Conservation (phyloP, 1,284 basidiomycete species). For the Rhodotorula sp. region DNA sequence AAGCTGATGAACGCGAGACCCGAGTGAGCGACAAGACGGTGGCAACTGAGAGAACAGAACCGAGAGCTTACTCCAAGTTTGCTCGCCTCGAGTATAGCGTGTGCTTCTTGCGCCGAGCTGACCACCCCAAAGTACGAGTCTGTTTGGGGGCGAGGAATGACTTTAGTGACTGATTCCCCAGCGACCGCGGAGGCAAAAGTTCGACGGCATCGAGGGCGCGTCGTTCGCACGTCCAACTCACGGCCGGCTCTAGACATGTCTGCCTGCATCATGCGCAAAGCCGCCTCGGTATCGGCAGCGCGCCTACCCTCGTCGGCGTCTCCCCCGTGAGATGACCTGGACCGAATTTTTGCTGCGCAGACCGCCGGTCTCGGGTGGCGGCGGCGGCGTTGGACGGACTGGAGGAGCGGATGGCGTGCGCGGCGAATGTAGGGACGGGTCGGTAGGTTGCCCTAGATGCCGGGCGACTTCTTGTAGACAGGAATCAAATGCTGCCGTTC, state of each 20-base stretch:
- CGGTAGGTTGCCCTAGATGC: no score
- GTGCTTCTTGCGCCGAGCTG: constrained; percentile 41
- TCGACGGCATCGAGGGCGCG: not conserved
- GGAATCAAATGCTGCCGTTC: no score
- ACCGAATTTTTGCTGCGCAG: no score
- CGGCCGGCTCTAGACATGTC: constrained; percentile 19
- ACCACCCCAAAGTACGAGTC: constrained; percentile 44
- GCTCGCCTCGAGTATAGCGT: constrained; percentile 43
- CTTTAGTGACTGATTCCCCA: not conserved
- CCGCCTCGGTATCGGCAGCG: not conserved
- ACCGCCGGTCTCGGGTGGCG: no score
- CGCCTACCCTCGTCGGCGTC: no score
- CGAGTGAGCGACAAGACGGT: not conserved
- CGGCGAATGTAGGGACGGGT: no score
- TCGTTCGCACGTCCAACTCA: constrained; percentile 1
- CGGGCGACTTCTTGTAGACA: no score
- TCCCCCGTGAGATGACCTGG: no score
- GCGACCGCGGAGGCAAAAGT: not conserved
- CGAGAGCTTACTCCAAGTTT: constrained; percentile 36
- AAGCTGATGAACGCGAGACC: constrained; percentile 16
- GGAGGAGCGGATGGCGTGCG: no score
- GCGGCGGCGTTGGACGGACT: no score
- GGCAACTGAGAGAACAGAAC: no score
- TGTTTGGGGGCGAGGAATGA: constrained; percentile 3
- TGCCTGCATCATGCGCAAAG: constrained; percentile 3